These are phyloP conservation scores for Mortierella sp. DNA, from an alignment of 371 early-diverging fungal genomes.

Conservation along the genomic window DNA sequence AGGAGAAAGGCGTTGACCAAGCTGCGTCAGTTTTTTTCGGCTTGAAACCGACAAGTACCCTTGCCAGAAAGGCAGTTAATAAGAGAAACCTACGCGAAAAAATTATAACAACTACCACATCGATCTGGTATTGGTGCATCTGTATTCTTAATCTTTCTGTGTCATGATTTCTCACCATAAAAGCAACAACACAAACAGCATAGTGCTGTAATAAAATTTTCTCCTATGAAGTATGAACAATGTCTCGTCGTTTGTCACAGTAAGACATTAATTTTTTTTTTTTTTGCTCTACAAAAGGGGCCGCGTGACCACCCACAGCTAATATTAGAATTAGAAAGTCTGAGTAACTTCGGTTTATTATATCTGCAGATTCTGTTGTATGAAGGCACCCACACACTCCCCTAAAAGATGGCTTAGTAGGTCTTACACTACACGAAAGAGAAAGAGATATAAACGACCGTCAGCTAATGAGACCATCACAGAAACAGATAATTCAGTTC, in stretches of 20 bases:
- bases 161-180: not conserved
- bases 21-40: conserved; percentile 51
- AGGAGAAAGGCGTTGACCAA: conserved; percentile 45
- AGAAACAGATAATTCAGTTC: not conserved
- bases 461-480: not conserved
- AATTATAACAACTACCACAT: conserved; percentile 4
- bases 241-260: not conserved
- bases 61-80: not conserved
- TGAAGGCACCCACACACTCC: conserved; percentile 17
- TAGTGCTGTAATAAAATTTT: not conserved
- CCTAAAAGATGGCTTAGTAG: not conserved
- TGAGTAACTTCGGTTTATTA: conserved; percentile 23
- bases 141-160: not conserved
- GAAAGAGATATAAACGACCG: not conserved
- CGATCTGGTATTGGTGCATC: conserved; percentile 5
- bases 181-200: no score
- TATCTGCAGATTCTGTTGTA: conserved; percentile 28
- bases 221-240: not conserved
- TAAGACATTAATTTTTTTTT: not conserved
- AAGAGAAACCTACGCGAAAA: conserved; percentile 7
- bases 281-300: not conserved
- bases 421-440: conserved; percentile 29
- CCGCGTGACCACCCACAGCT: not conserved
- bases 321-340: not conserved
- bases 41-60: conserved; percentile 33